Evolutionary conservation across 305 asterid genomes (phyloP), one percentile per base, ranked within the genome.

Genomic region (Rubia balearica): DNA sequence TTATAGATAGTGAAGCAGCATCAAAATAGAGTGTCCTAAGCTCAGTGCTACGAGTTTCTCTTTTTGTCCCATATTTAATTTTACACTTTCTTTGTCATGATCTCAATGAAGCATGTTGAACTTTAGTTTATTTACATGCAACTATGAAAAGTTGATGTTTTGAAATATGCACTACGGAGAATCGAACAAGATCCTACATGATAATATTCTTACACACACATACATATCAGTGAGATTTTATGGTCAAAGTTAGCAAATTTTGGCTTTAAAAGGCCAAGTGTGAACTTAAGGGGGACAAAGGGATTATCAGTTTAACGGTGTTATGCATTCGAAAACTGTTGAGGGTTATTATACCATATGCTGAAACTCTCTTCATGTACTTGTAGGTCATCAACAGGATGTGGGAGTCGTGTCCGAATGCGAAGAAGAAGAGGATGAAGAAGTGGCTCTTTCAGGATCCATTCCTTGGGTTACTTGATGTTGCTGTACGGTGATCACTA

Each of bases 321-420:
- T 55, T 13, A 9, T 65, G 61, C 72, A 6, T 56, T 57, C 0
- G 45, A 40, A 65, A n/a, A 8, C 21, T 61, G 12, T 62, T 21
- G 65, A 9, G 7, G 14, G 6, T 24, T 33, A 11, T 38, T 24
- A 38, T 74, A 36, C 66, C 22, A 70, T 64, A 53, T 78, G 60
- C 76, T 60, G 59, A 69, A 59, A 56, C 69, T 56, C n/a, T 70
- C 71, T 77, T 75, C 45, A 10, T 79, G 73, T 68, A 51, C 46
- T 62, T 75, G 71, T 80, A 93, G 98, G 95, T 91, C 74, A 84
- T 93, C 53, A 87, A 86, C 67, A 86, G 84, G 85, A 94, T 94
- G 98, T 90, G 86, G 67, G 80, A 70, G 48, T 74, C 76, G 56
- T 88, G 87, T 56, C 55, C 55, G 74, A 75, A 73, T 60, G 56